Percentiles rank a stretch among this genome's conserved stretches.
Evolutionary conservation across 208 protist genomes (phyloP).

Genomic region (Acanthamoeba triangularis): DNA sequence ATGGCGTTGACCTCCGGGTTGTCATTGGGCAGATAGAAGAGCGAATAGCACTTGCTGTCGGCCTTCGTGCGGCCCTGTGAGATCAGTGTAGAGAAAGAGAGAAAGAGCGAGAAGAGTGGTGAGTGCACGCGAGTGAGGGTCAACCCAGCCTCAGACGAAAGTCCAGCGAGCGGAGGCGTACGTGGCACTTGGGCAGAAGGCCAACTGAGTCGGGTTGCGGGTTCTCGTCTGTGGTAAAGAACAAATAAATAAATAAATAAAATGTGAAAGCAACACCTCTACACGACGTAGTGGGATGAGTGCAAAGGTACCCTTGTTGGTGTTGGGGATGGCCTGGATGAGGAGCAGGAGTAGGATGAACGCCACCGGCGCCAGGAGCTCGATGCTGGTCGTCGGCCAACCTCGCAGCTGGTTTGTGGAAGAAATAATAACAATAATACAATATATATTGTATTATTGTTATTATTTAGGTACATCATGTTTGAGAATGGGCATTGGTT

Average conservation of each 20-base stretch:
- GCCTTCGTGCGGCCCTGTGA: neutral
- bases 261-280: too few species aligned
- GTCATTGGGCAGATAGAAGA: slow-evolving; percentile 59
- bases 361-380: slow-evolving; percentile 39
- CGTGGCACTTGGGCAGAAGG: slow-evolving; percentile 33
- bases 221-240: neutral
- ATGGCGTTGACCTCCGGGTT: neutral
- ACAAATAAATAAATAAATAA: neutral
- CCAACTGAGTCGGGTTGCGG: neutral
- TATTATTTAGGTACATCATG: too few species aligned
- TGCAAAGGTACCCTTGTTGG: neutral
- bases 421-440: neutral
- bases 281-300: neutral
- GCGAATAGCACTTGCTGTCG: slow-evolving; percentile 7
- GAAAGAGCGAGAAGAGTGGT: neutral
- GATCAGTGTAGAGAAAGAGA: too few species aligned
- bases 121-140: neutral
- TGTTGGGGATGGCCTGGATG: slow-evolving; percentile 32
- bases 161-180: neutral
- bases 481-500: neutral
- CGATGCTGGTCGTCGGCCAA: slow-evolving; percentile 13
- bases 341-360: slow-evolving; percentile 67
- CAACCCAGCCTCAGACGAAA: neutral
- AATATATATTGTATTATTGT: neutral
- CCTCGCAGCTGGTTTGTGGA: neutral